Base-by-base conservation (phyloP, 495 filamentous ascomycete genomes). In the Lepraria neglecta region DNA sequence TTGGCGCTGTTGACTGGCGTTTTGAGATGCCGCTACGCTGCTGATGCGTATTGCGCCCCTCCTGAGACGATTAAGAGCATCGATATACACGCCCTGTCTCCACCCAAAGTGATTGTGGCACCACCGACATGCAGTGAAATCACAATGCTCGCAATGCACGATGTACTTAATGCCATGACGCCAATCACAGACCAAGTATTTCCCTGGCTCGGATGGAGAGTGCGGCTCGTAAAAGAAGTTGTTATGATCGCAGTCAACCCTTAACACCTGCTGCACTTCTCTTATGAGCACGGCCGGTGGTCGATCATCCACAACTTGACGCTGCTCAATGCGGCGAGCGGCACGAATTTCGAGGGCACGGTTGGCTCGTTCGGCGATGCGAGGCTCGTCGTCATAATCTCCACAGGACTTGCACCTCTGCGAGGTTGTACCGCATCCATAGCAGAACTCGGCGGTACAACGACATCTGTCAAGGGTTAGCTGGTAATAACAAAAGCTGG, bases 321-420 rank as follows among this genome's bases (percentile, higher is more conserved):
- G 24, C 24, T 24, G 24, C 24, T 24, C 24, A 24, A 24, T 24
- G 24, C 54, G 54, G 54, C 35, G 54, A n/a, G 35, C 35, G 2
- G n/a, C 35, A 19, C 54, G 54, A 24, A 57, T 42, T 11, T 15
- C 42, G 0, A 45, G 15, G 6, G 30, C 19, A n/a, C 54, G 31
- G 31, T 24, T 2, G 21, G 33, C 27, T 3, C 35, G 35, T 57
- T 17, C 24, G 17, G 15, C 2, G 30, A 50, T 21, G 1, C 15
- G 56, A 45, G n/a, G 56, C 30, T 31, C n/a, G 56, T 31, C n/a
- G 56, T 45, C 42, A 6, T 21, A 58, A 4, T 30, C 24, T 31
- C 42, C 40, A 3, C 40, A 42, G 4, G 9, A 7, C 9, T 19
- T 38, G 19, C 52, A 42, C 5, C 24, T 31, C 12, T 42, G 27